Evolutionary conservation across 306 rosid genomes (phyloP).

Genomic region (Inga laurina): DNA sequence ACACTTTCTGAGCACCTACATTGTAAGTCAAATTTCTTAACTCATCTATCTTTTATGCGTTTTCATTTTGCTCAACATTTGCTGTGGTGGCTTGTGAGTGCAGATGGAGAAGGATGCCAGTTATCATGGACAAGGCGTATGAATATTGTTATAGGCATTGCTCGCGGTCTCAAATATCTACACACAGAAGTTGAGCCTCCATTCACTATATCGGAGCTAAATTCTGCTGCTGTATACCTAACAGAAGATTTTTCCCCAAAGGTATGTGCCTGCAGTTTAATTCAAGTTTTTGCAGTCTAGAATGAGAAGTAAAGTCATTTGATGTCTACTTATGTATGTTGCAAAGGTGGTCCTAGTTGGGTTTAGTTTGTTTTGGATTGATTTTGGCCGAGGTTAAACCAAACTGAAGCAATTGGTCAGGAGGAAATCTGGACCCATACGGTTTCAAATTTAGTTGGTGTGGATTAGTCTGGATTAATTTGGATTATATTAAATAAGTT

Average conservation of each 20-base stretch:
- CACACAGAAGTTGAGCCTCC: slow-evolving; percentile 90
- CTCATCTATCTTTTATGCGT: not conserved
- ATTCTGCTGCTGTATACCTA: slow-evolving; percentile 87
- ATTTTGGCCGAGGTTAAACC: not conserved
- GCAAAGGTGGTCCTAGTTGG: not conserved
- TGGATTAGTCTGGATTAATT: not conserved
- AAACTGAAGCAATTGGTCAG: not conserved
- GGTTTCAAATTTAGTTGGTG: not conserved
- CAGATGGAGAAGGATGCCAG: slow-evolving; percentile 88
- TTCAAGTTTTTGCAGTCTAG: slow-evolving; percentile 10
- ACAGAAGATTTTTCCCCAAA: slow-evolving; percentile 95
- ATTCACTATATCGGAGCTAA: slow-evolving; percentile 83
- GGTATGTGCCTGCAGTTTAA: slow-evolving; percentile 46
- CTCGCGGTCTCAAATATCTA: slow-evolving; percentile 84
- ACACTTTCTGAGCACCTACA: slow-evolving; percentile 91
- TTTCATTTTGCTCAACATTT: slow-evolving; percentile 28
- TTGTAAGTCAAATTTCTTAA: slow-evolving; percentile 58
- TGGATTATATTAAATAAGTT: no score
- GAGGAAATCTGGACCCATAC: not conserved
- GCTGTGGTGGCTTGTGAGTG: slow-evolving; percentile 23
- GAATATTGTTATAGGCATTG: slow-evolving; percentile 87
- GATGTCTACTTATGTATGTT: not conserved
- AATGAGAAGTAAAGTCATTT: slow-evolving; percentile 20
- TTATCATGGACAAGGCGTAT: slow-evolving; percentile 93
- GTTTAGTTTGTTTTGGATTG: not conserved